phyloP scores from a whole-genome alignment of 2,329 filamentous ascomycete species.

The Thelonectria rubi region DNA sequence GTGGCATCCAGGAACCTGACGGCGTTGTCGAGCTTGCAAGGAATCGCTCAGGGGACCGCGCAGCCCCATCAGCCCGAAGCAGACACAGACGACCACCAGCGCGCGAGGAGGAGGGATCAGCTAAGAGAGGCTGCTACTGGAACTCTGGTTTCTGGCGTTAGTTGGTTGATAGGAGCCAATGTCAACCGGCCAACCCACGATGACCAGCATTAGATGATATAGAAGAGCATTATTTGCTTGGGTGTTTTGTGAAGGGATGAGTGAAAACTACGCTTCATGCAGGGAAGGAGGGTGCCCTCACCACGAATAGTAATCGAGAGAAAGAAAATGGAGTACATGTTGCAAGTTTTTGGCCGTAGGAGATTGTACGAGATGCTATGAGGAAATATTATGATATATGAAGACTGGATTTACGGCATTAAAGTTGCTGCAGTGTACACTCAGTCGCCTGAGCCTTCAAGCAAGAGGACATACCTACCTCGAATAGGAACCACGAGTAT shows the following conservation, averaged over 20 bases:
- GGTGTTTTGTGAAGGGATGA: not conserved
- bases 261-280: not conserved
- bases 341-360: not conserved
- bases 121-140: conserved; percentile 72
- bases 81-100: conserved; percentile 44
- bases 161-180: conserved; percentile 72
- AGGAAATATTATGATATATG: not conserved
- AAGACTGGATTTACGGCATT: not conserved
- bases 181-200: conserved; percentile 35
- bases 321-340: not conserved
- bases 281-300: not conserved
- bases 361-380: not conserved
- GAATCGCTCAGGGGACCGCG: conserved; percentile 33
- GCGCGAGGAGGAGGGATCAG: conserved; percentile 76
- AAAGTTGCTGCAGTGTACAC: not conserved
- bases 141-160: conserved; percentile 72
- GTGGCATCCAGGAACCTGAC: conserved; percentile 67
- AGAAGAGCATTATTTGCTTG: not conserved
- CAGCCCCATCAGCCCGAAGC: conserved; percentile 39
- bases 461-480: not conserved
- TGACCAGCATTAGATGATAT: conserved; percentile 17
- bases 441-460: not conserved
- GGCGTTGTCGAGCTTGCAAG: conserved; percentile 62
- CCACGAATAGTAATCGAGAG: not conserved
- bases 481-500: not conserved